A percentile compares a stretch with the other conserved stretches of the same genome.
Evolutionary conservation across 2,329 filamentous ascomycete species (phyloP).

Genomic region (Eurotiales sp.): DNA sequence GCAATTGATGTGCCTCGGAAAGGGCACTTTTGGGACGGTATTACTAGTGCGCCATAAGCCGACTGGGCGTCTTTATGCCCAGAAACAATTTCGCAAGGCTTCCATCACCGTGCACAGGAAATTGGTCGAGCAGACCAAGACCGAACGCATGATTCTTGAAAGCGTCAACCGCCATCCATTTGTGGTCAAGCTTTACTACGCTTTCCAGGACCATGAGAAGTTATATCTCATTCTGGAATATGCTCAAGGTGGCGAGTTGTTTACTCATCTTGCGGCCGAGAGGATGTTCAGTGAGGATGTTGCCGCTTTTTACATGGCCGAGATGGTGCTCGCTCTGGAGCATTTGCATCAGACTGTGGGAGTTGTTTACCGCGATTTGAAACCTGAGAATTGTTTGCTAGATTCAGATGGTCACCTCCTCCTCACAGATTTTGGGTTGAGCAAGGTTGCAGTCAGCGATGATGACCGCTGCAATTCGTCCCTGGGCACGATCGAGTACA

Average conservation of each 20-base stretch:
- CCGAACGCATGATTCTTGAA: conserved; percentile 89
- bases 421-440: conserved; percentile 93
- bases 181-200: conserved; percentile 96
- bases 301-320: conserved; percentile 96
- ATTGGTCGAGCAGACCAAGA: conserved; percentile 94
- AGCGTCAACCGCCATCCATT: conserved; percentile 96
- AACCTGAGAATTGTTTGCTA: conserved; percentile 94
- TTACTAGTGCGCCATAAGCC: conserved; percentile 83
- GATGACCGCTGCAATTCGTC: conserved; percentile 77
- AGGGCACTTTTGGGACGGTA: conserved; percentile 94
- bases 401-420: conserved; percentile 89
- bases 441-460: conserved; percentile 80
- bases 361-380: conserved; percentile 93
- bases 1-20: conserved; percentile 84
- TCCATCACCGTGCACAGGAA: conserved; percentile 93
- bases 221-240: conserved; percentile 97
- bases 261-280: conserved; percentile 88
- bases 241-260: conserved; percentile 92
- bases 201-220: conserved; percentile 97
- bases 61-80: conserved; percentile 87
- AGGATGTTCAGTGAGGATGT: conserved; percentile 91
- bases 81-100: conserved; percentile 98
- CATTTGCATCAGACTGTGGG: conserved; percentile 90
- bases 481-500: conserved; percentile 94
- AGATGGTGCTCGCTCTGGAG: conserved; percentile 90